These are phyloP conservation scores for Artemisia argyi DNA, from an alignment of 129 eudicot genomes.

Conservation along the genomic window DNA sequence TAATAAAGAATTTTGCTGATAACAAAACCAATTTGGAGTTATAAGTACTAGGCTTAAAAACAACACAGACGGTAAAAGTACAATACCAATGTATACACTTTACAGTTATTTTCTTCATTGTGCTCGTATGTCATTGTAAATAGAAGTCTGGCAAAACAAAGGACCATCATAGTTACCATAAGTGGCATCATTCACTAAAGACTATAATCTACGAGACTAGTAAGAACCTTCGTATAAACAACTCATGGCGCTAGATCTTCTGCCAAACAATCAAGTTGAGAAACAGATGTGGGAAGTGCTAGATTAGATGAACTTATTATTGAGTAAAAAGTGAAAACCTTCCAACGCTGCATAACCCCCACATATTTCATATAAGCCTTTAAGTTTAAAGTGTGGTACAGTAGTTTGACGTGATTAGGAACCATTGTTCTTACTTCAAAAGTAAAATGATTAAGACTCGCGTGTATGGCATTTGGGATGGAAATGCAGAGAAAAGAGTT, in stretches of 20 bases:
- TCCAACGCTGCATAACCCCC: neutral
- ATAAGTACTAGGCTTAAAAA: constrained; percentile 8
- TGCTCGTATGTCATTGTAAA: neutral
- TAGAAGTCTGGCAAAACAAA: neutral
- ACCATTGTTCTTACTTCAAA: neutral
- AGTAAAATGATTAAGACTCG: neutral
- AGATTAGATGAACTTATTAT: neutral
- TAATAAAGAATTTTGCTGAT: neutral
- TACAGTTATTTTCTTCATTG: neutral
- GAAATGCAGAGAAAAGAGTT: too few species aligned
- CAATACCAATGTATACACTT: neutral
- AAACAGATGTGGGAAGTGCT: neutral
- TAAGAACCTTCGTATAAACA: neutral
- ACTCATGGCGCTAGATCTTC: neutral
- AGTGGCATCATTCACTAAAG: neutral
- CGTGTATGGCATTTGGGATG: neutral
- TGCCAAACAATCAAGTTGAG: neutral
- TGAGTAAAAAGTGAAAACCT: too few species aligned
- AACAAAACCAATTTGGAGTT: neutral
- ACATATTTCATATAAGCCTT: neutral
- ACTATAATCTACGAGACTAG: neutral
- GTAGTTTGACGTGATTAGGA: neutral
- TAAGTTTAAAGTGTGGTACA: too few species aligned
- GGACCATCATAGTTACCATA: neutral
- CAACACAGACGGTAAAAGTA: neutral